These are phyloP conservation scores for Aspergillus spinulosporus DNA, from an alignment of 2,329 filamentous ascomycete species.

Conservation along the genomic window DNA sequence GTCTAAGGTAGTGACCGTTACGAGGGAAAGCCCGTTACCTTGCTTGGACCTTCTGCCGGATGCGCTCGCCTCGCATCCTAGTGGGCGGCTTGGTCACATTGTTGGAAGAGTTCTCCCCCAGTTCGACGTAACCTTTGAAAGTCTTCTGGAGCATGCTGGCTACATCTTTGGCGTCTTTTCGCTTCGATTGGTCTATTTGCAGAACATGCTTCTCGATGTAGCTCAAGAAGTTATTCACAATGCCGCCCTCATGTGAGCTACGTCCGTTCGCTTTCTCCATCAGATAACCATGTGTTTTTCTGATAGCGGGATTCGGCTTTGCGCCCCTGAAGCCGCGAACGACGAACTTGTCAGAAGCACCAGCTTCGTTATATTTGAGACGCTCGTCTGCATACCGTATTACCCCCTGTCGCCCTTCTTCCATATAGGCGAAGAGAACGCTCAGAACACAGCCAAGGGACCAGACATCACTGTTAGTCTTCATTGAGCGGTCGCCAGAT, in stretches of 20 bases:
- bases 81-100: not conserved
- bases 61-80: not conserved
- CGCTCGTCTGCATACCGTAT: not conserved
- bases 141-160: not conserved
- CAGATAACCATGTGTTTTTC: not conserved
- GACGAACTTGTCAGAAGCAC: not conserved
- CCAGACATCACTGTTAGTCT: slow-evolving; percentile 6
- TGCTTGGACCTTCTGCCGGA: not conserved
- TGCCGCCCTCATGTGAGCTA: not conserved
- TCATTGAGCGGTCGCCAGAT: not conserved
- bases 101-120: not conserved
- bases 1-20: not conserved
- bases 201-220: not conserved
- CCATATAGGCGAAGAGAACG: slow-evolving; percentile 2
- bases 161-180: not conserved
- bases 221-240: not conserved
- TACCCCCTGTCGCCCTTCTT: not conserved
- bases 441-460: slow-evolving; percentile 8
- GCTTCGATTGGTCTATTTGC: not conserved
- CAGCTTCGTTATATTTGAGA: not conserved
- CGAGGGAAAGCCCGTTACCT: not conserved
- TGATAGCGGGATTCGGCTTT: not conserved
- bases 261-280: not conserved
- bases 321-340: not conserved
- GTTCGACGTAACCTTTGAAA: not conserved